phyloP scores from a whole-genome alignment of 108 stramenopile genomes.

The Mediolabrus comicus region DNA sequence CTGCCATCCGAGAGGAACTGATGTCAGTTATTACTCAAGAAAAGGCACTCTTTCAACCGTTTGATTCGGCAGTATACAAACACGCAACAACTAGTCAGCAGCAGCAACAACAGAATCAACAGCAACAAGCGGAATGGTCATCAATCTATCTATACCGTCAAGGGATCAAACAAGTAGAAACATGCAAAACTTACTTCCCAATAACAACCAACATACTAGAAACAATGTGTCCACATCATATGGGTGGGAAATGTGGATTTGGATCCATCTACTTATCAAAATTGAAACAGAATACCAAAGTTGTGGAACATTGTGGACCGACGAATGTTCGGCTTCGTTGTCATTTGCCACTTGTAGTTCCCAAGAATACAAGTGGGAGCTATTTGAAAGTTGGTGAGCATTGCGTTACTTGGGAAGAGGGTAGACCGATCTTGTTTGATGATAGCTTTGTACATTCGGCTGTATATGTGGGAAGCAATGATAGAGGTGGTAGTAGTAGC shows the following conservation, averaged over 20 bases:
- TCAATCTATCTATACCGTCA: slow-evolving; percentile 39
- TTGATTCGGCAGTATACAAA: slow-evolving; percentile 34
- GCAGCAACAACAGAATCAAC: background rate
- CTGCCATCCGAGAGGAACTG: slow-evolving; percentile 29
- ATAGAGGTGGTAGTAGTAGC: background rate
- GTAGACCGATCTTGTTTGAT: slow-evolving; percentile 59
- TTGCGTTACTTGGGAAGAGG: slow-evolving; percentile 38
- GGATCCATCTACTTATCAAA: slow-evolving; percentile 48
- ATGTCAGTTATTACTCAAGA: background rate
- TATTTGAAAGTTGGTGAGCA: slow-evolving; percentile 39
- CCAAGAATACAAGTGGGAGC: slow-evolving; percentile 12
- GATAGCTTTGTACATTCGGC: slow-evolving; percentile 68
- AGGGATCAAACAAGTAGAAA: slow-evolving; percentile 22
- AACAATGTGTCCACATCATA: slow-evolving; percentile 37
- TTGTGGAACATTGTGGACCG: slow-evolving; percentile 61
- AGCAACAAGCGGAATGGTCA: slow-evolving; percentile 33
- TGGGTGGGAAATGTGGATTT: slow-evolving; percentile 43
- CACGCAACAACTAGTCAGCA: background rate
- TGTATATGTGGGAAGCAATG: slow-evolving; percentile 15
- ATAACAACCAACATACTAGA: slow-evolving; percentile 40
- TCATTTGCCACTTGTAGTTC: slow-evolving; percentile 56
- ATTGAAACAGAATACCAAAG: slow-evolving; percentile 39
- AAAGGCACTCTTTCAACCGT: slow-evolving; percentile 17
- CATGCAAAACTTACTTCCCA: slow-evolving; percentile 30
- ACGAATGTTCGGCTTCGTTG: slow-evolving; percentile 63